phyloP scores from a whole-genome alignment of 352 stramenopile species.

The Blastocystis sp. region DNA sequence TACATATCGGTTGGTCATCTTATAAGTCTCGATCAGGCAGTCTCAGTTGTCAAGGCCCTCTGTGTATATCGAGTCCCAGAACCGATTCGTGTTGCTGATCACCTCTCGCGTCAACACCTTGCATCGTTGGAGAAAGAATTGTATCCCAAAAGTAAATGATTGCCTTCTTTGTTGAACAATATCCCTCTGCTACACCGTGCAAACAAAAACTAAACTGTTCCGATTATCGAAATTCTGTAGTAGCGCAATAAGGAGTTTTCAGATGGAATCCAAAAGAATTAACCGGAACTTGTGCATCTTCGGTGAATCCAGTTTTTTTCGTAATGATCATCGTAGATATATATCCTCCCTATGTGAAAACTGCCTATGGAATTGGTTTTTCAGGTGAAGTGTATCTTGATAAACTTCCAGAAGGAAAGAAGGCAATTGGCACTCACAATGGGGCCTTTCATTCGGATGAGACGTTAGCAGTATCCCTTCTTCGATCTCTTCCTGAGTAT shows the following conservation, averaged over 20 bases:
- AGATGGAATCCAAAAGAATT: conserved; percentile 1
- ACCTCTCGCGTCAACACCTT: neutral
- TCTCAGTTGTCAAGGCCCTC: neutral
- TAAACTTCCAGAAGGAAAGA: neutral
- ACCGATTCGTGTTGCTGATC: neutral
- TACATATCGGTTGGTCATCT: neutral
- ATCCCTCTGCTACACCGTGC: neutral
- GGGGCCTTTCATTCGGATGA: conserved; percentile 18
- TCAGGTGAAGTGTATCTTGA: conserved; percentile 5
- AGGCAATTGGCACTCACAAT: neutral
- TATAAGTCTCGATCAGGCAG: neutral
- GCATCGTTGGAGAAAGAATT: neutral
- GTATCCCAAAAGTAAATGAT: neutral
- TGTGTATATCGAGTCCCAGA: neutral
- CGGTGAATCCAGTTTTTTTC: neutral
- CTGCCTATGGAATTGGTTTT: neutral
- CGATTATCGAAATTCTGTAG: neutral
- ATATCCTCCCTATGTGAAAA: neutral
- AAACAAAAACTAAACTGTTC: neutral
- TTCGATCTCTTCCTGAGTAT: neutral
- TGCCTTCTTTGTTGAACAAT: neutral
- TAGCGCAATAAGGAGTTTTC: neutral
- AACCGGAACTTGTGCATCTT: neutral
- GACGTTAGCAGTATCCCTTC: neutral
- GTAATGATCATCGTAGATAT: neutral